A percentile compares a stretch with the other conserved stretches of the same genome.
Evolutionary conservation across 106 monocot species (phyloP).

Genomic region (Acanthochlamys bracteata): DNA sequence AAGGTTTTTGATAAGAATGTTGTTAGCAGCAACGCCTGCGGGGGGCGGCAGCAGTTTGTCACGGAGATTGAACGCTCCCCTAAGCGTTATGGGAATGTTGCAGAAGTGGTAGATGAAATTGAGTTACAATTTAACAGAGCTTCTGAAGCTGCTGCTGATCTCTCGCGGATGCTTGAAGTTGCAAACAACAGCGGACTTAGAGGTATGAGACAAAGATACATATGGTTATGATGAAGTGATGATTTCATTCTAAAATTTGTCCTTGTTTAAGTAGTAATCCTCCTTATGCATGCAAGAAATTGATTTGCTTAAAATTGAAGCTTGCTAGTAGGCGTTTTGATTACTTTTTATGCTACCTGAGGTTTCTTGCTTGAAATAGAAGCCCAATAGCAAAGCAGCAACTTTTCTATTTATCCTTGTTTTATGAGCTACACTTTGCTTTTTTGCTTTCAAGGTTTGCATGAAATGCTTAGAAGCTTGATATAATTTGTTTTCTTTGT

Average conservation of each 20-base stretch:
- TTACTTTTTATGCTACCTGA: too few species aligned
- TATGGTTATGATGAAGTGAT: neutral
- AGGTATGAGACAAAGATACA: neutral
- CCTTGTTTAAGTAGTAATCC: too few species aligned
- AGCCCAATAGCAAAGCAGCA: too few species aligned
- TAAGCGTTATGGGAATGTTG: conserved; percentile 10
- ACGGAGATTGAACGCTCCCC: neutral
- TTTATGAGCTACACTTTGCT: too few species aligned
- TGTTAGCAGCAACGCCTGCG: conserved; percentile 2
- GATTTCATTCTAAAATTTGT: neutral
- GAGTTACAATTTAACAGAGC: conserved; percentile 16
- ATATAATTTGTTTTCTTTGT: neutral
- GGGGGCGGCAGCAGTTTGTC: neutral
- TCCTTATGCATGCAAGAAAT: too few species aligned
- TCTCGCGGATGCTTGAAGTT: conserved; percentile 23
- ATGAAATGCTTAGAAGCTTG: neutral
- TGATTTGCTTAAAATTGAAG: too few species aligned
- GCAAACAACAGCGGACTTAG: conserved; percentile 14
- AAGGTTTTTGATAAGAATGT: conserved; percentile 12
- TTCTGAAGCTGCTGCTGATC: conserved; percentile 13
- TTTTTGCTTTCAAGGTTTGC: too few species aligned
- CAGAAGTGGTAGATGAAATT: conserved; percentile 24
- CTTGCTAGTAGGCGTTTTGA: too few species aligned
- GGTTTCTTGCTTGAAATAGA: too few species aligned
- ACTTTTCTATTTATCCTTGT: too few species aligned